Evolutionary conservation across 495 filamentous ascomycete species (phyloP).

Genomic region (Podospora tetraspora): DNA sequence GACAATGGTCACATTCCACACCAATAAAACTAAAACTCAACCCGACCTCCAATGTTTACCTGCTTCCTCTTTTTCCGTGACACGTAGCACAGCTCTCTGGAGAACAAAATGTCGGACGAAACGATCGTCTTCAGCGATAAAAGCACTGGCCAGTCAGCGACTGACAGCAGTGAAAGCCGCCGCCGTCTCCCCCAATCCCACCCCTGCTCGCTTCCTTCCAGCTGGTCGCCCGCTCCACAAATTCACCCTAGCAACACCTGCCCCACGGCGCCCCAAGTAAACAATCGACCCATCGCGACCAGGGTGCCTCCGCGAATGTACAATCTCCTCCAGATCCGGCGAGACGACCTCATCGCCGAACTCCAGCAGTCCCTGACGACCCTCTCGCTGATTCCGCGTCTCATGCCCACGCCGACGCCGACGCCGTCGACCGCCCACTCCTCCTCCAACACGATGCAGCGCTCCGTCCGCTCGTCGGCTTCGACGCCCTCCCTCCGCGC

Average conservation of each 20-base stretch:
- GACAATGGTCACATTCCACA: not conserved
- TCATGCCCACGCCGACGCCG: constrained; percentile 39
- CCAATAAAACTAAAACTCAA: not conserved
- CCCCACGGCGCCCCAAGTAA: constrained; percentile 15
- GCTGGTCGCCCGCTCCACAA: not conserved
- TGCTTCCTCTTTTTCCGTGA: not conserved
- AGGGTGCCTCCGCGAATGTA: constrained; percentile 26
- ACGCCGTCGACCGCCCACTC: too few relatives aligned
- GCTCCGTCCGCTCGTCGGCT: constrained; percentile 51
- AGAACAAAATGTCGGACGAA: not conserved
- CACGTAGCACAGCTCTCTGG: not conserved
- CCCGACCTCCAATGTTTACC: not conserved
- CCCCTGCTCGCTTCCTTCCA: constrained; percentile 5
- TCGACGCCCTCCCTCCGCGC: constrained; percentile 70
- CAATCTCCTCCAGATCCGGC: constrained; percentile 33
- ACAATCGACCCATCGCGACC: not conserved
- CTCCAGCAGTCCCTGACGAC: constrained; percentile 42
- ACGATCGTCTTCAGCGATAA: not conserved
- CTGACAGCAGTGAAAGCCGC: not conserved
- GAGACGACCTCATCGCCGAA: constrained; percentile 34
- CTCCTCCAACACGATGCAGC: constrained; percentile 6
- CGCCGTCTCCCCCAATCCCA: not conserved
- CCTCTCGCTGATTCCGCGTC: constrained; percentile 41
- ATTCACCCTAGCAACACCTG: constrained; percentile 27
- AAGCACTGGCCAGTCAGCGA: not conserved